Evolutionary conservation across 768 basidiomycete species (phyloP).

Genomic region (Xerocomellus amylosporus): DNA sequence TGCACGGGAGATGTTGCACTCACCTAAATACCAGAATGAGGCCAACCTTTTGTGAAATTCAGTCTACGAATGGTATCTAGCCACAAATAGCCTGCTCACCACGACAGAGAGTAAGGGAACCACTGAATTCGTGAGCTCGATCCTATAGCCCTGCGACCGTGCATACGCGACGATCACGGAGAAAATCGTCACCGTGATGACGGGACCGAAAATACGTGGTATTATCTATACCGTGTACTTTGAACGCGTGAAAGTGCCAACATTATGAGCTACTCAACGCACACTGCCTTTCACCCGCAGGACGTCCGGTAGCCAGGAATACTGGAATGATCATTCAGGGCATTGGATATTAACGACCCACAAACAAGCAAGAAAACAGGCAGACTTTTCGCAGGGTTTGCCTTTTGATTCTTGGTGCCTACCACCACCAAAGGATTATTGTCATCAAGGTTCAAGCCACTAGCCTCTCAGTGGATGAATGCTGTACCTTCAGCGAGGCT

Average conservation of each 20-base stretch:
- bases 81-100: conserved; percentile 43
- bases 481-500: conserved; percentile 27
- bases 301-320: conserved; percentile 89
- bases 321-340: conserved; percentile 41
- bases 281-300: conserved; percentile 81
- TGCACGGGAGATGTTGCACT: conserved; percentile 14
- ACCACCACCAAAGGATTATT: not conserved
- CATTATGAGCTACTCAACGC: conserved; percentile 28
- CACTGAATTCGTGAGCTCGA: conserved; percentile 77
- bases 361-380: not conserved
- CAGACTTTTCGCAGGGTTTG: conserved; percentile 51
- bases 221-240: conserved; percentile 51
- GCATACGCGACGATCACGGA: conserved; percentile 60
- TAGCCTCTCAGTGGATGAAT: not conserved
- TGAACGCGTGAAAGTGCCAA: conserved; percentile 6
- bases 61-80: not conserved
- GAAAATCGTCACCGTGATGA: conserved; percentile 79
- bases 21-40: conserved; percentile 86
- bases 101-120: conserved; percentile 88
- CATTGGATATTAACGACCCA: not conserved
- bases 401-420: conserved; percentile 48
- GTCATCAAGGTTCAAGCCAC: not conserved
- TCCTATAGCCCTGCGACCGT: conserved; percentile 51
- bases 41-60: conserved; percentile 57
- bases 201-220: conserved; percentile 70